Base-by-base conservation (phyloP, 495 filamentous ascomycete species). In the Podospora australis region DNA sequence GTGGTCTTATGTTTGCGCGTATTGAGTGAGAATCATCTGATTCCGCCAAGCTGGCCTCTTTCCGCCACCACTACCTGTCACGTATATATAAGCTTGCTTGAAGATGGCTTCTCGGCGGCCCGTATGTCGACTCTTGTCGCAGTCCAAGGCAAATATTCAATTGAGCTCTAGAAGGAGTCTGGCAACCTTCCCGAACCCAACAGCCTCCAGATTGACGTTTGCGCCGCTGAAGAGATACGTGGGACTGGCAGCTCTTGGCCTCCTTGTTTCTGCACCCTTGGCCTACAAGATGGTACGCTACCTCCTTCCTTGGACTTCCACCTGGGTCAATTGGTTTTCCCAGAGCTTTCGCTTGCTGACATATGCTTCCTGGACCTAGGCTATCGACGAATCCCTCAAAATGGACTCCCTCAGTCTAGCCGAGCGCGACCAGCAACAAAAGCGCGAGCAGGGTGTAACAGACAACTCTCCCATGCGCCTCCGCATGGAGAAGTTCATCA, bases 401-500 rank as follows among this genome's bases (percentile, higher is more conserved):
- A 62, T 71, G 54, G 71, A 74, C 46, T 50, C 62, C 30, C 62
- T 60, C 26, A 62, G 86, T 44, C 88, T 89, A 46, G 84, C 85
- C 59, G 84, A 88, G 53, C 78, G 79, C 41, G 87, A 90, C 65
- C 69, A 66, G 45, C 69, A 82, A 34, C 71, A 70, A 30, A 88
- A 86, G 64, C 74, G 77, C 23, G 82, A 86, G 63, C 73, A 74
- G 16, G 82, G 77, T 39, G 63, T 90, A 19, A 81, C 74, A 9
- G 76, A 82, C 30, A 69, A 75, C 54, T 95, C 89, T 7, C 90
- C 94, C 0, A 99, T 99, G 94, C 91, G 94, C 38, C 75, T 96
- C 34, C 88, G 90, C 30, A 97, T 97, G 92, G 94, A 97, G 67
- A 78, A 84, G 49, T 86, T 97, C 64, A 90, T 97, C 64, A 92